A percentile compares a stretch with the other conserved stretches of the same genome.
Conservation (phyloP, 345 rosid genomes). For the Gossypium herbaceum region DNA sequence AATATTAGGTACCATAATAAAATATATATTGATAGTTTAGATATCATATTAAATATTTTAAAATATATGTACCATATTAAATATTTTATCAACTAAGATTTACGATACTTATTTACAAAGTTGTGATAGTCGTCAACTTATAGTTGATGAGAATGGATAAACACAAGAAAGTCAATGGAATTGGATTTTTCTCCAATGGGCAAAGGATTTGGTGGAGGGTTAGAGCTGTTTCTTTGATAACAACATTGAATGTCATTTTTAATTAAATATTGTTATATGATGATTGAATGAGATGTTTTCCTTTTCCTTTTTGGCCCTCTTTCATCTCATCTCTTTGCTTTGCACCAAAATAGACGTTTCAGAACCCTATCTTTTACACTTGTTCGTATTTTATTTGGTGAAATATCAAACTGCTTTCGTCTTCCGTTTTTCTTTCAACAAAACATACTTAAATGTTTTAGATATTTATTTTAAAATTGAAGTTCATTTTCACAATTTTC, state of each 20-base stretch:
- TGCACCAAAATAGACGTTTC: not conserved
- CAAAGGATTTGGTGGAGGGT: conserved; percentile 3
- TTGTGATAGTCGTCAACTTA: not conserved
- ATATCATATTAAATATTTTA: no score
- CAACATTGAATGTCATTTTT: not conserved
- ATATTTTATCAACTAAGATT: no score
- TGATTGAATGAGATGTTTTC: not conserved
- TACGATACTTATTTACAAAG: not conserved
- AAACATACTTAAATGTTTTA: not conserved
- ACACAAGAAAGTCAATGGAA: not conserved
- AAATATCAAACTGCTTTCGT: not conserved
- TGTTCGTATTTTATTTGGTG: not conserved
- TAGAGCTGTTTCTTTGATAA: not conserved
- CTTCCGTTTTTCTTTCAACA: not conserved
- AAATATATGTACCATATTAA: no score
- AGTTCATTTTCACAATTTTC: no score
- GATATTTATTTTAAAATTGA: not conserved
- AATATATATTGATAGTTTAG: no score
- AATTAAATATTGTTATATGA: not conserved
- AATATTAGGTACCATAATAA: fast-evolving
- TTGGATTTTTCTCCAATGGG: not conserved
- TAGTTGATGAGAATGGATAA: not conserved
- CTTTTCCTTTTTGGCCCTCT: not conserved
- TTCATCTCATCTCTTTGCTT: not conserved
- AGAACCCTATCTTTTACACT: not conserved